Evolutionary conservation across 768 basidiomycete genomes (phyloP).

Genomic region (Agrocybe pediades): DNA sequence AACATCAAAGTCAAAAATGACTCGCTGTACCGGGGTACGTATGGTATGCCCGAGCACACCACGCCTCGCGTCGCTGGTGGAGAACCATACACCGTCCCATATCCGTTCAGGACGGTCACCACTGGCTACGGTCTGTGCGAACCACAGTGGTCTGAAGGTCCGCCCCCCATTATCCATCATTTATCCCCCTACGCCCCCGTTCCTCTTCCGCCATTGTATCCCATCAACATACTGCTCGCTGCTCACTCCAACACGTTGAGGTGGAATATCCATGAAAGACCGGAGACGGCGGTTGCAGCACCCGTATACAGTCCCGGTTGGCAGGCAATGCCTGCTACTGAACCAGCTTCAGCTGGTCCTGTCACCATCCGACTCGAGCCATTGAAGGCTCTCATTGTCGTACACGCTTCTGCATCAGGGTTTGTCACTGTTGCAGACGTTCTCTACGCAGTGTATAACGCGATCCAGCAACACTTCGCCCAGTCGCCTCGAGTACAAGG

Average conservation of each 20-base stretch:
- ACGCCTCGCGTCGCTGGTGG: background rate
- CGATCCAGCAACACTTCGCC: constrained; percentile 1
- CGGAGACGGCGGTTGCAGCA: background rate
- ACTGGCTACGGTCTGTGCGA: constrained; percentile 22
- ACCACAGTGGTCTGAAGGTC: constrained; percentile 22
- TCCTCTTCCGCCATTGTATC: constrained; percentile 16
- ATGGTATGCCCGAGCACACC: background rate
- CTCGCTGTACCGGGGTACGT: background rate
- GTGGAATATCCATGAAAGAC: constrained; percentile 2
- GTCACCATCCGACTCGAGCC: constrained; percentile 16
- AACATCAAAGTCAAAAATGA: background rate
- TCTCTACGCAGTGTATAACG: constrained; percentile 7
- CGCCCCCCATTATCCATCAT: constrained; percentile 17
- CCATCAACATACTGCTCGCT: constrained; percentile 14
- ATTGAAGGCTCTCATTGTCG: constrained; percentile 16
- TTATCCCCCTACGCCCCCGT: constrained; percentile 19
- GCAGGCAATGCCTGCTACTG: constrained; percentile 16
- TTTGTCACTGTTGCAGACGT: constrained; percentile 21
- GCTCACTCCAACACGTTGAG: background rate
- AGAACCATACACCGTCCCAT: constrained; percentile 13
- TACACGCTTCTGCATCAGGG: constrained; percentile 9
- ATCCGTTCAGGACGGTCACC: constrained; percentile 10
- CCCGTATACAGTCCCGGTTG: constrained; percentile 10
- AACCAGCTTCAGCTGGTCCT: background rate
- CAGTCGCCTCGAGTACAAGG: constrained; percentile 4